phyloP scores from a whole-genome alignment of 768 basidiomycete species.

The Plicaturopsis crispa region DNA sequence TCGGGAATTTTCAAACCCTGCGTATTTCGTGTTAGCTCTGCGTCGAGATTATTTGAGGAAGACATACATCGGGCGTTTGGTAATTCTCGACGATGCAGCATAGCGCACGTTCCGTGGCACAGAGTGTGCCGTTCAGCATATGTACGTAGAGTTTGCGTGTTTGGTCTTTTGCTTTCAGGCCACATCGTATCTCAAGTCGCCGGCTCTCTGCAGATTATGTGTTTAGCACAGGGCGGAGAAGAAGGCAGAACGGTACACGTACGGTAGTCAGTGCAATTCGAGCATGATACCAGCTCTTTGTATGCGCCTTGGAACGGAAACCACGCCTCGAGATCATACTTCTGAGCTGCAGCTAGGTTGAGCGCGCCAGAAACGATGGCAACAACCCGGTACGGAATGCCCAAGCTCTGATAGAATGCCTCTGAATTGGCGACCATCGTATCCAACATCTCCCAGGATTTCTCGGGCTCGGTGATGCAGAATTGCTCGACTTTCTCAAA shows the following conservation, averaged over 20 bases:
- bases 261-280: conserved; percentile 99
- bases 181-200: conserved; percentile 88
- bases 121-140: conserved; percentile 98
- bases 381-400: conserved; percentile 86
- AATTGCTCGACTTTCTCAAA: conserved; percentile 99
- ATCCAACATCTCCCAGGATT: conserved; percentile 93
- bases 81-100: conserved; percentile 99
- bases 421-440: conserved; percentile 85
- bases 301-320: conserved; percentile 96
- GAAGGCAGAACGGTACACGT: conserved; percentile 25
- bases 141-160: conserved; percentile 92
- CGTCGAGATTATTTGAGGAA: no score
- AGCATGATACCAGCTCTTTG: conserved; percentile 97
- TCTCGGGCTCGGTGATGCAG: conserved; percentile 88
- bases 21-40: no score
- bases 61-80: conserved; percentile 84
- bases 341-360: conserved; percentile 95
- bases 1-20: conserved; percentile 90
- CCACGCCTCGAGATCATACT: conserved; percentile 98
- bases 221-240: background rate
- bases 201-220: conserved; percentile 62
- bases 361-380: conserved; percentile 94
- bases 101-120: conserved; percentile 92
- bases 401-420: conserved; percentile 94
- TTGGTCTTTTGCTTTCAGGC: conserved; percentile 86